Conservation (phyloP, 768 basidiomycete genomes). For the Jaapia argillacea region DNA sequence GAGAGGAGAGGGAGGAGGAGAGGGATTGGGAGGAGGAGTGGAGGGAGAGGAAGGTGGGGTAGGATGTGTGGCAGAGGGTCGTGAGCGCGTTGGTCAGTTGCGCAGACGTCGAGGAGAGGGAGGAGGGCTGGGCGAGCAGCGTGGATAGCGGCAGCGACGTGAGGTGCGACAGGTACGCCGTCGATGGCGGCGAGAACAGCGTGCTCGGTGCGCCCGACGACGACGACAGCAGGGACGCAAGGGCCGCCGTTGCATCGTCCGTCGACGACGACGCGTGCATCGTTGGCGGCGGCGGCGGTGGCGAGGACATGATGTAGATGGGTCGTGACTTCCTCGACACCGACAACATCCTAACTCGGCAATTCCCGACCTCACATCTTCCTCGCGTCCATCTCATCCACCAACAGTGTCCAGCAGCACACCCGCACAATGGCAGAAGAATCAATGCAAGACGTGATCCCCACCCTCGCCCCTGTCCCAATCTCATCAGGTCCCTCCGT, state of each 20-base stretch:
- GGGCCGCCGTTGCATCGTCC: no score
- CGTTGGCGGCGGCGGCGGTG: no score
- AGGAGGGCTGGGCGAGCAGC: conserved; percentile 63
- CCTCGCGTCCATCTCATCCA: no score
- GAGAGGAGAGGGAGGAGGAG: conserved; percentile 57
- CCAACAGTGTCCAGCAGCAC: no score
- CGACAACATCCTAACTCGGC: no score
- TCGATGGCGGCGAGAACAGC: conserved; percentile 15
- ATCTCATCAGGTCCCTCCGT: no score
- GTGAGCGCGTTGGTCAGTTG: conserved; percentile 86
- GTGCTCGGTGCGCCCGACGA: not conserved
- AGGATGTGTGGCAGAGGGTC: conserved; percentile 83
- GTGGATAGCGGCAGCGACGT: conserved; percentile 55
- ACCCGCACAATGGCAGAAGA: no score
- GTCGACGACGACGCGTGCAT: no score
- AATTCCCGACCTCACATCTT: no score
- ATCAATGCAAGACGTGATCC: conserved; percentile 14
- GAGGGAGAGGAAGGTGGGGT: conserved; percentile 85
- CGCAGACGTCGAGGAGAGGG: conserved; percentile 75
- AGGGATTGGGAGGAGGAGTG: conserved; percentile 73
- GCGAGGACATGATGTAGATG: no score
- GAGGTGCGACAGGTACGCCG: conserved; percentile 53
- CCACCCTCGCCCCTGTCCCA: conserved; percentile 14
- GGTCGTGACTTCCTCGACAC: no score
- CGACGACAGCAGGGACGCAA: conserved; percentile 1